Base-by-base conservation (phyloP, 1,139 yeast species). In the Zhuliangozyma parablackwelliae region DNA sequence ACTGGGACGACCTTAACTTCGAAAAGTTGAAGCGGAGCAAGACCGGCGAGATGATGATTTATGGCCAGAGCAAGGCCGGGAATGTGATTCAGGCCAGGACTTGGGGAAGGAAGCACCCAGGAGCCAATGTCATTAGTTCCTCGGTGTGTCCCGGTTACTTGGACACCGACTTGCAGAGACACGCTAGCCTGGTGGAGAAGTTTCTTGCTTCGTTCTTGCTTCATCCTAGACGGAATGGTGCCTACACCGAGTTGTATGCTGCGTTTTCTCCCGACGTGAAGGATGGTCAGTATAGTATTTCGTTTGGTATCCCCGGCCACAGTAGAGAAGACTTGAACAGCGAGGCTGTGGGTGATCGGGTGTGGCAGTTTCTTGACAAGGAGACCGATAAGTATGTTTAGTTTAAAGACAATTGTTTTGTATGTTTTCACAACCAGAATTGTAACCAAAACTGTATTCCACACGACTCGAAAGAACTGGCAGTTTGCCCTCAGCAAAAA, bases 41-140 rank as follows among this genome's bases (percentile, higher is more conserved):
- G 20, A 26, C 26, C 24, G 27, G 41, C 2, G 28, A 28, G 7
- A 30, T 33, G 31, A 36, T 31, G n/a, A 25, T 43, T 20, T 72
- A 72, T 45, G 78, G 73, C 1, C 78, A 73, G 47, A 63, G 75
- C 29, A 77, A 77, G 53, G 75, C 77, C 2, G 61, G 65, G 28
- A 62, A 65, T 40, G 53, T 68, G 20, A 56, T 63, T 33, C 73
- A 69, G 44, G 65, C 75, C 0, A 53, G 60, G n/a, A 56, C 61
- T 10, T 74, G 76, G 72, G 55, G 69, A 2, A 47, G 51, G 21
- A 46, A 53, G 28, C 66, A 72, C 40, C 54, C 59, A 6, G 55
- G 54, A 3, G 81, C 8, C 45, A 53, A 56, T 2, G 56, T 65
- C 31, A 61, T 67, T 30, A 54, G 64, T 2, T 54, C 70, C 1